A percentile compares a stretch with the other conserved stretches of the same genome.
Conservation (phyloP, 805 yeast species). For the Dipodascopsis uninucleata region DNA sequence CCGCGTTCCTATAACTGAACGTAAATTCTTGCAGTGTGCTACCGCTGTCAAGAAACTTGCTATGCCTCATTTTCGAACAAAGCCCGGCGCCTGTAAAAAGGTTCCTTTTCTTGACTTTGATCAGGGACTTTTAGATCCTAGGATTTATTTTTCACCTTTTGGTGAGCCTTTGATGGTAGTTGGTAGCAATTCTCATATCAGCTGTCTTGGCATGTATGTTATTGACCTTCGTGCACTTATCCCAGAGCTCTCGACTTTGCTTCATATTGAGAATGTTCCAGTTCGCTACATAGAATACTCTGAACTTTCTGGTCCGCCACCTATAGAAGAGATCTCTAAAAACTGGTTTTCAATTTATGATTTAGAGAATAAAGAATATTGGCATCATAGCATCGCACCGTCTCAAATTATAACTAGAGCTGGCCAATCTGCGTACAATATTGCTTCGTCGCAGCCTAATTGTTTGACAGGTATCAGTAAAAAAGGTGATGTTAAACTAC, state of each 20-base stretch:
- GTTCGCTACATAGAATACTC: constrained; percentile 2
- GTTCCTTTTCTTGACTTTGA: constrained; percentile 5
- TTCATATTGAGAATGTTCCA: constrained; percentile 3
- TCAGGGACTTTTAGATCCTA: constrained; percentile 13
- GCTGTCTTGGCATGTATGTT: constrained; percentile 11
- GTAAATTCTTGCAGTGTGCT: constrained; percentile 8
- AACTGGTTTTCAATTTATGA: constrained; percentile 12
- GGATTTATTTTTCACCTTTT: constrained; percentile 12
- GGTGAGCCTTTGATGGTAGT: constrained; percentile 19
- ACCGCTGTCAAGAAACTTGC: neutral
- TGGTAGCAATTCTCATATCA: constrained; percentile 7
- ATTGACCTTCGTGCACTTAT: constrained; percentile 15
- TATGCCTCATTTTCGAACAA: constrained; percentile 1
- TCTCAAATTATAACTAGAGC: constrained; percentile 1
- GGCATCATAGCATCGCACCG: constrained; percentile 5
- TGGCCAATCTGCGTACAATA: neutral
- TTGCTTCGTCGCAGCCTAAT: constrained; percentile 1
- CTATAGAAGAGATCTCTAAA: constrained; percentile 8
- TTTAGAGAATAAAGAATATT: constrained; percentile 2
- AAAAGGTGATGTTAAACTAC: neutral
- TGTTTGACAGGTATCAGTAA: constrained; percentile 1
- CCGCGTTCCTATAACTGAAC: constrained; percentile 2
- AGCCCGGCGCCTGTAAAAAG: constrained; percentile 3
- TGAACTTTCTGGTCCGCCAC: constrained; percentile 9
- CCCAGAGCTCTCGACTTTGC: constrained; percentile 3